phyloP scores from a whole-genome alignment of 805 yeast genomes.

The Wickerhamomyces chambardii region DNA sequence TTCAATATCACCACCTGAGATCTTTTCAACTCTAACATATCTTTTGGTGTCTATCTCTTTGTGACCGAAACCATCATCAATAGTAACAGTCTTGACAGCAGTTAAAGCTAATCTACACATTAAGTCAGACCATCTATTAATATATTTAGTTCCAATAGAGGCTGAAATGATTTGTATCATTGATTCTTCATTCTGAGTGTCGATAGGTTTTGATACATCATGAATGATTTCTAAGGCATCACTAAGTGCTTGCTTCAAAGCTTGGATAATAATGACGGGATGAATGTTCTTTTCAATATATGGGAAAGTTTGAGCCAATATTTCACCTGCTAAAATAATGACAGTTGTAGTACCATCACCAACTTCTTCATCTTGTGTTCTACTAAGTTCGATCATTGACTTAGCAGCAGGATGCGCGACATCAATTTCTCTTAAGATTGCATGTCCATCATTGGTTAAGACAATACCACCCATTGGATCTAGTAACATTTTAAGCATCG shows the following conservation, averaged over 20 bases:
- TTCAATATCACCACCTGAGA: conserved; percentile 96
- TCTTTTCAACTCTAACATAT: conserved; percentile 88
- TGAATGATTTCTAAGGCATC: conserved; percentile 89
- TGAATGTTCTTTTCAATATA: conserved; percentile 92
- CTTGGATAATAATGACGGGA: conserved; percentile 93
- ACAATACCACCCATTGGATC: conserved; percentile 96
- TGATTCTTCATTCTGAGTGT: conserved; percentile 73
- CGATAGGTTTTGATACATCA: conserved; percentile 76
- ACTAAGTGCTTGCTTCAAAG: conserved; percentile 79
- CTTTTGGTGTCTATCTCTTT: conserved; percentile 90
- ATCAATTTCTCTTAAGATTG: conserved; percentile 93
- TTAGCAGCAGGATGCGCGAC: conserved; percentile 99
- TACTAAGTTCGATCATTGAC: conserved; percentile 91
- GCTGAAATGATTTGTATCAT: conserved; percentile 83
- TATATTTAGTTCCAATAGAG: conserved; percentile 93
- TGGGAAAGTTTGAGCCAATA: conserved; percentile 90
- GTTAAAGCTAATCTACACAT: conserved; percentile 86
- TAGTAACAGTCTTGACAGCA: conserved; percentile 79
- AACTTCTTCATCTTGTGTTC: conserved; percentile 98
- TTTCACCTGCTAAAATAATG: conserved; percentile 94
- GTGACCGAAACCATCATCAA: conserved; percentile 45
- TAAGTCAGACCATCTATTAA: conserved; percentile 79
- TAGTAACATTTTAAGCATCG: conserved; percentile 95
- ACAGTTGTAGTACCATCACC: conserved; percentile 99
- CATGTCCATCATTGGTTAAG: conserved; percentile 97